Evolutionary conservation across 1,284 basidiomycete genomes (phyloP).

Genomic region (Trichosporon ovoides): DNA sequence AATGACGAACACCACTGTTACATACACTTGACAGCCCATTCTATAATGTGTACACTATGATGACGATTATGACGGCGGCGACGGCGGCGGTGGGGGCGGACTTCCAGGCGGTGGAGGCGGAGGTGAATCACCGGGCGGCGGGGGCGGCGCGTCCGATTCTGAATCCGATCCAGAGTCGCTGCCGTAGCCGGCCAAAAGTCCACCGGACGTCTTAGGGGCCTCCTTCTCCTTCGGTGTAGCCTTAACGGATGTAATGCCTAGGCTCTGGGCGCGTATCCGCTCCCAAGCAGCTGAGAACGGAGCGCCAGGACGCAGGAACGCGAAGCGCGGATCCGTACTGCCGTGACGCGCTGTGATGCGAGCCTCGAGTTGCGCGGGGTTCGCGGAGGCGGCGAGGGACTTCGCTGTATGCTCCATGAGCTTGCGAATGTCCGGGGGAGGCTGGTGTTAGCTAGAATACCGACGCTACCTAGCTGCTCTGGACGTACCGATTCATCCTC

Average conservation of each 20-base stretch:
- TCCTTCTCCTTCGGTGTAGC: conserved; percentile 9
- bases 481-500: conserved; percentile 58
- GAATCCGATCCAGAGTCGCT: conserved; percentile 33
- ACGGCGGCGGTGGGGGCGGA: conserved; percentile 10
- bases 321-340: conserved; percentile 62
- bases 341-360: conserved; percentile 75
- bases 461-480: not conserved
- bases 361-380: conserved; percentile 72
- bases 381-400: conserved; percentile 63
- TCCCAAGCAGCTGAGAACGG: conserved; percentile 64
- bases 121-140: conserved; percentile 15
- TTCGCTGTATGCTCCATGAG: conserved; percentile 70
- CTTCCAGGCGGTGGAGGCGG: conserved; percentile 17
- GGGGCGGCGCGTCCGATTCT: conserved; percentile 16
- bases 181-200: conserved; percentile 40
- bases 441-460: conserved; percentile 50
- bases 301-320: conserved; percentile 62
- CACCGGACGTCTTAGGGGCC: conserved; percentile 4
- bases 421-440: conserved; percentile 59
- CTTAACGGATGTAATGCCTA: conserved; percentile 14
- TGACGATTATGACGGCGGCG: not conserved
- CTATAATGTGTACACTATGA: not conserved
- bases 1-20: not conserved
- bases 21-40: not conserved
- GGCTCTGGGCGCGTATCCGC: conserved; percentile 8